These are phyloP conservation scores for Colletotrichum tofieldiae DNA, from an alignment of 2,329 filamentous ascomycete species.

Conservation along the genomic window DNA sequence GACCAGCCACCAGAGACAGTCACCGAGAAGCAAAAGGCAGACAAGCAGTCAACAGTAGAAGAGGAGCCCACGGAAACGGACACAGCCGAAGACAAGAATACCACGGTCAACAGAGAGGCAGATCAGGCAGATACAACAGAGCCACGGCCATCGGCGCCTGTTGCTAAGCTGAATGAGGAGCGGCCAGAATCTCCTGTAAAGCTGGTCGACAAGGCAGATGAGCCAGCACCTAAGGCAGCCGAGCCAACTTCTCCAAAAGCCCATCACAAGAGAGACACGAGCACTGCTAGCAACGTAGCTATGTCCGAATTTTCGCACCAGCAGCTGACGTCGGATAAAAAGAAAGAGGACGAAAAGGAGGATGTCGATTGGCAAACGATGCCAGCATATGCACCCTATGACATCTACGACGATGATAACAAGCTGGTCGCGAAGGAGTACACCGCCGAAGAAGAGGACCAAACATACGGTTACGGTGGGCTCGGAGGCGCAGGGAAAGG, in stretches of 20 bases:
- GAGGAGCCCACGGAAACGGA: neutral
- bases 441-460: conserved; percentile 78
- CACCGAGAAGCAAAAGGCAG: neutral
- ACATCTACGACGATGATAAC: conserved; percentile 96
- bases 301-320: conserved; percentile 94
- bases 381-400: conserved; percentile 92
- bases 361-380: conserved; percentile 92
- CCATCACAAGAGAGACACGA: conserved; percentile 51
- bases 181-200: conserved; percentile 26
- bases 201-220: conserved; percentile 37
- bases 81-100: neutral
- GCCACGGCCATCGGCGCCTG: neutral
- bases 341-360: conserved; percentile 67
- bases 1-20: conserved; percentile 4
- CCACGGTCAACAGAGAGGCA: neutral
- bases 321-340: conserved; percentile 73
- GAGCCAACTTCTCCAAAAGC: conserved; percentile 5
- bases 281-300: conserved; percentile 56
- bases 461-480: conserved; percentile 78
- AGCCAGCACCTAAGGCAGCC: conserved; percentile 38
- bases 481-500: conserved; percentile 93
- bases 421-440: conserved; percentile 88
- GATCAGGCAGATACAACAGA: neutral
- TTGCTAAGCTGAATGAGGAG: conserved; percentile 8
- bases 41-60: neutral